Evolutionary conservation across 2,329 filamentous ascomycete species (phyloP).

Genomic region (Dactylellina haptotyla): DNA sequence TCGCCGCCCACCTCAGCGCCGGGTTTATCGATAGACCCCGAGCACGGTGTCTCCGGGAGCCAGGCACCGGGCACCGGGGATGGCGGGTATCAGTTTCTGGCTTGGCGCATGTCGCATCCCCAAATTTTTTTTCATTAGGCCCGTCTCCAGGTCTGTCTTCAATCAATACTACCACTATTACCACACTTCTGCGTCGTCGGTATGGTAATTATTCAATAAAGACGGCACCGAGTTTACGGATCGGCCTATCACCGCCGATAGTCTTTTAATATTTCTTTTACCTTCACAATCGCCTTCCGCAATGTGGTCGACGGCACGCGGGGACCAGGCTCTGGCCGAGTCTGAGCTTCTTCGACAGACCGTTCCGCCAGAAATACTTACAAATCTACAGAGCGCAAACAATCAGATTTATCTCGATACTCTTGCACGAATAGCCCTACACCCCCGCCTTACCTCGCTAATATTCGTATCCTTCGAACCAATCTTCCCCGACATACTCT

Average conservation of each 20-base stretch:
- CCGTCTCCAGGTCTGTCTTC: neutral
- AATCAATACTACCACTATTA: neutral
- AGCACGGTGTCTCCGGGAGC: neutral
- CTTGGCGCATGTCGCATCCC: slow-evolving; percentile 48
- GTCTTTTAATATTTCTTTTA: neutral
- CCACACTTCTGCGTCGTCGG: too few species aligned
- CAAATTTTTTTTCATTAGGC: slow-evolving; percentile 38
- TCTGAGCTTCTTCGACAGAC: slow-evolving; percentile 23
- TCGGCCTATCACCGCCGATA: neutral
- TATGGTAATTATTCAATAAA: too few species aligned
- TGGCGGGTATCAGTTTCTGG: neutral
- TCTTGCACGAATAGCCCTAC: slow-evolving; percentile 56
- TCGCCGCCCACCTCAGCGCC: too few species aligned
- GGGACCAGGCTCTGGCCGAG: slow-evolving; percentile 28
- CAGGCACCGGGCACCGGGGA: neutral
- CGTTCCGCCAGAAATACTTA: slow-evolving; percentile 36
- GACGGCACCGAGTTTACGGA: too few species aligned
- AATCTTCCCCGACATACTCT: slow-evolving; percentile 57
- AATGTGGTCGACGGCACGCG: slow-evolving; percentile 43
- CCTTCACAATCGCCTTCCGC: neutral
- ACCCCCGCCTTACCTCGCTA: slow-evolving; percentile 54
- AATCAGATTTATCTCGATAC: slow-evolving; percentile 59
- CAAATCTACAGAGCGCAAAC: slow-evolving; percentile 45
- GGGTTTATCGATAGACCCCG: slow-evolving; percentile 46
- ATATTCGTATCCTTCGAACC: slow-evolving; percentile 56